Evolutionary conservation across 441 rosid genomes (phyloP).

Genomic region (Arabidopsis hybrid): DNA sequence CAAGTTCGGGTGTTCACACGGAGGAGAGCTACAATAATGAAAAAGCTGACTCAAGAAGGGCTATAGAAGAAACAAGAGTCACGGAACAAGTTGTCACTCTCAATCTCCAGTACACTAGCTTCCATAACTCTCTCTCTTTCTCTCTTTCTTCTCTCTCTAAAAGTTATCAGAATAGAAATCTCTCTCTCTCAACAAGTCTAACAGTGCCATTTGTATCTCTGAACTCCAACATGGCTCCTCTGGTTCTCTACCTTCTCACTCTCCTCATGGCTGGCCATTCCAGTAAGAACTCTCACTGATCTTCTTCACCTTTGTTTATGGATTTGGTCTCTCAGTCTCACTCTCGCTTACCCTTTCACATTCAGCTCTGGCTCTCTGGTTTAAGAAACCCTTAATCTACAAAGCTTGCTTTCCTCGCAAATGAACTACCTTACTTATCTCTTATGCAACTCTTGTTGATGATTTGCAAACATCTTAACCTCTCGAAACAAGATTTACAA

Average conservation of each 20-base stretch:
- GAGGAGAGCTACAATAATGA: conserved; percentile 38
- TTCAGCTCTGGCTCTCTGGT: conserved; percentile 3
- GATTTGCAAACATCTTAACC: not conserved
- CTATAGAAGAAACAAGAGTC: conserved; percentile 43
- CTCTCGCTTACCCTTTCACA: conserved; percentile 2
- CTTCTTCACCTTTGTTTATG: conserved; percentile 5
- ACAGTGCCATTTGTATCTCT: conserved; percentile 36
- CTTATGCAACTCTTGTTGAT: conserved; percentile 3
- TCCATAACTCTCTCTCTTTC: not conserved
- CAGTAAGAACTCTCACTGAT: conserved; percentile 52
- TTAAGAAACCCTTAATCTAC: not conserved
- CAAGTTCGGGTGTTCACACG: conserved; percentile 29
- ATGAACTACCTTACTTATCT: not conserved
- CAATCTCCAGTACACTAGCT: conserved; percentile 22
- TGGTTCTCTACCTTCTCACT: conserved; percentile 55
- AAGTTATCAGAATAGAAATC: conserved; percentile 13
- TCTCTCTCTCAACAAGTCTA: conserved; percentile 28
- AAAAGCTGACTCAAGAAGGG: conserved; percentile 42
- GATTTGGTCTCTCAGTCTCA: not conserved
- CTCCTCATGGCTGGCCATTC: conserved; percentile 71
- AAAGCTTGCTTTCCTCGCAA: not conserved
- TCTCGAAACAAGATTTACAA: conserved; percentile 6
- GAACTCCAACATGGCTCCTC: conserved; percentile 55
- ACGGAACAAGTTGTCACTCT: conserved; percentile 41
- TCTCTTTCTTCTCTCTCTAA: conserved; percentile 8